Evolutionary conservation across 106 monocot species (phyloP), one percentile per base, ranked within the genome.

Genomic region (Allium fistulosum): DNA sequence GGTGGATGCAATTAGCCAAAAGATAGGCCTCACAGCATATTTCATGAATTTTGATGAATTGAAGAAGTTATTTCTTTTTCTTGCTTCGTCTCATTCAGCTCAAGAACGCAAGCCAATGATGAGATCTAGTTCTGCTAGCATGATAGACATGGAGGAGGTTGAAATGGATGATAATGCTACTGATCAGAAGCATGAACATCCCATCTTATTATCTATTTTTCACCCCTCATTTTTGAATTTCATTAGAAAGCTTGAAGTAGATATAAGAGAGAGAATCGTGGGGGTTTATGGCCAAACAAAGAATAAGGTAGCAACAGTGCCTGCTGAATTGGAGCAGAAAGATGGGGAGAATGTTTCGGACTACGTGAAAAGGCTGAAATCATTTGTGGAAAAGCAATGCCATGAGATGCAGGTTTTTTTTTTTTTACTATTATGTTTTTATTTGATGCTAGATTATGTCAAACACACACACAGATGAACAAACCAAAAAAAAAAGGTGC

Each of bases 311-410:
- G 68, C 77, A 8, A 71, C 84, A 7, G 26, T 99, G 27, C 92
- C 99, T 11, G 84, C 83, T 48, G 93, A 93, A 50, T 66, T 99
- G 73, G 99, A 99, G 65, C 93, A 87, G 79, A 87, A 67, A 58
- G 64, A 65, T 85, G 90, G 83, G 63, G 99, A 99, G 70, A 37
- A 12, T 71, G 87, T 85, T 80, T 75, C 67, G 27, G 90, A 99
- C 16, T 93, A 99, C 60, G 78, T 93, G 18, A 85, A 81, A 72
- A 74, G 99, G 53, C 58, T 93, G 69, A 93, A 85, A 69, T 75
- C 76, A 52, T 99, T 99, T 72, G 69, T 93, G 28, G 87, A 90
- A 63, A 93, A 81, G 70, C 99, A 99, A 67, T 99, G 99, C 79
- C 77, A 46, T 69, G 92, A 99, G 69, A 90, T 99, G 84, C 92